These are phyloP conservation scores for Citrus mangshanensis DNA, from an alignment of 345 rosid genomes.

Conservation along the genomic window DNA sequence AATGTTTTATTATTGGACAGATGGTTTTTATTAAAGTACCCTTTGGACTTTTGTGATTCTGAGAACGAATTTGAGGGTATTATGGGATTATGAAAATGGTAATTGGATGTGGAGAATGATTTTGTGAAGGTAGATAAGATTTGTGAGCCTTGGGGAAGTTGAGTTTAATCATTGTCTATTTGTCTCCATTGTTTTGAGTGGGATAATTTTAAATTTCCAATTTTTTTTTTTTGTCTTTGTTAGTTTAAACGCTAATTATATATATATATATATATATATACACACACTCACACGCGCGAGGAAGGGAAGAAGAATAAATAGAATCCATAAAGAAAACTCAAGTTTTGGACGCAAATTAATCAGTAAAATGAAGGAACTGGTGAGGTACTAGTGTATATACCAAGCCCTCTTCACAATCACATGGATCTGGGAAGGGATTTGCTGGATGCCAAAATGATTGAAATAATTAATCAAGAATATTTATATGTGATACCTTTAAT, in stretches of 20 bases:
- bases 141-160: constrained; percentile 8
- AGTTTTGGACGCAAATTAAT: too few relatives aligned
- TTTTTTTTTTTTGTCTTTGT: background rate
- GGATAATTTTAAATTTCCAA: background rate
- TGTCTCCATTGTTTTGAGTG: constrained; percentile 4
- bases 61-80: background rate
- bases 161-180: constrained; percentile 9
- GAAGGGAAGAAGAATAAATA: too few relatives aligned
- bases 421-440: too few relatives aligned
- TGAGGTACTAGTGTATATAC: too few relatives aligned
- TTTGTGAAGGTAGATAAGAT: constrained; percentile 17
- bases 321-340: too few relatives aligned
- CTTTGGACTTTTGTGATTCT: background rate
- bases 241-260: background rate
- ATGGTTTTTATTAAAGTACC: constrained; percentile 2
- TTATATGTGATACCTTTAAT: too few relatives aligned
- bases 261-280: too few relatives aligned
- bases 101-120: constrained; percentile 4
- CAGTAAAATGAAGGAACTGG: too few relatives aligned
- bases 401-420: too few relatives aligned
- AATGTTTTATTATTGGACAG: constrained; percentile 9
- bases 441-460: too few relatives aligned
- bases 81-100: constrained; percentile 1
- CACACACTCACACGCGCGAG: too few relatives aligned
- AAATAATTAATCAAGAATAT: too few relatives aligned